Evolutionary conservation across 768 basidiomycete genomes (phyloP).

Genomic region (Austroboletus eburneus): DNA sequence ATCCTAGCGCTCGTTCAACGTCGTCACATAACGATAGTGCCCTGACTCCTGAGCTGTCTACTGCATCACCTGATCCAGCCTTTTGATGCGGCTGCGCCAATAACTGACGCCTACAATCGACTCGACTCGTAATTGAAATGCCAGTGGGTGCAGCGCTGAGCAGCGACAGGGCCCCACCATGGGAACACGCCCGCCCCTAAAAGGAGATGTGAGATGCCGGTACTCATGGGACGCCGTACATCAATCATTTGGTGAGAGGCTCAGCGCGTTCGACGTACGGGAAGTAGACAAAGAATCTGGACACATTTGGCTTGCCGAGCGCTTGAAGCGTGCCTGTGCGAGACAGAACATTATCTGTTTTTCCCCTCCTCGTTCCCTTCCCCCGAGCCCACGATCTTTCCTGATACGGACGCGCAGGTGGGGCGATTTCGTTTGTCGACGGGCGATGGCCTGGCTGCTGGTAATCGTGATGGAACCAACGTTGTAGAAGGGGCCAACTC

Average conservation of each 20-base stretch:
- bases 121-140: not conserved
- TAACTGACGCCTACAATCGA: not conserved
- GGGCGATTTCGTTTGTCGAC: no score
- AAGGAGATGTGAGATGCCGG: conserved; percentile 1
- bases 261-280: not conserved
- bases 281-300: conserved; percentile 10
- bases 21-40: not conserved
- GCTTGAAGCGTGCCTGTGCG: not conserved
- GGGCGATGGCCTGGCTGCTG: no score
- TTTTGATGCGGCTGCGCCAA: conserved; percentile 1
- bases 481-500: no score
- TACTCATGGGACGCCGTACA: conserved; percentile 13
- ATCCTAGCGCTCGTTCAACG: not conserved
- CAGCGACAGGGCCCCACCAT: conserved; percentile 1
- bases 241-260: conserved; percentile 3
- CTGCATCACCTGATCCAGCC: conserved; percentile 9
- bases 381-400: not conserved
- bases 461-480: no score
- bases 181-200: conserved; percentile 11
- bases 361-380: not conserved
- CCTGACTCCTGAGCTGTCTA: conserved; percentile 17
- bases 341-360: not conserved
- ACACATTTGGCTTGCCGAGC: conserved; percentile 8
- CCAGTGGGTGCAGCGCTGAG: not conserved
- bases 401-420: not conserved